These are phyloP conservation scores for Kwoniella newhampshirensis DNA, from an alignment of 768 basidiomycete genomes.

Conservation along the genomic window DNA sequence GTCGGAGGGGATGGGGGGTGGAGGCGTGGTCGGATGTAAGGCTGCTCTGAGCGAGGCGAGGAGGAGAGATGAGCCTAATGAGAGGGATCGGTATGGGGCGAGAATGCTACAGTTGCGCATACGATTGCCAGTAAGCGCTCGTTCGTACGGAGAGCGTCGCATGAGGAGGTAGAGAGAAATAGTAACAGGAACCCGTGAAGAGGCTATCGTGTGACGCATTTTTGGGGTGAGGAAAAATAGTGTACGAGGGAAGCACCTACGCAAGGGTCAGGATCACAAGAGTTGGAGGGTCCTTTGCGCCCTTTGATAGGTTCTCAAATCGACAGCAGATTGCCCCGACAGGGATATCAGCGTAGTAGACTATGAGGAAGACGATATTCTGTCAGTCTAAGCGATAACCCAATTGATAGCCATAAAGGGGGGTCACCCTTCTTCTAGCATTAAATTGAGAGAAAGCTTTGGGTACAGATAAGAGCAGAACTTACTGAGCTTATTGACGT, in stretches of 20 bases:
- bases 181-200: too few species aligned
- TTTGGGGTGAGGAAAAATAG: too few species aligned
- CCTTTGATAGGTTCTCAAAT: conserved; percentile 39
- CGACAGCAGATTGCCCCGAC: conserved; percentile 49
- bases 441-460: too few species aligned
- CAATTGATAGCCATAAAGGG: not conserved
- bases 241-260: conserved; percentile 24
- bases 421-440: too few species aligned
- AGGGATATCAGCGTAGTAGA: conserved; percentile 53
- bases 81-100: conserved; percentile 49
- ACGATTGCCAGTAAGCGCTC: too few species aligned
- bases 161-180: too few species aligned
- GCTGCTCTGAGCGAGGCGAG: conserved; percentile 32
- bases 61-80: conserved; percentile 46
- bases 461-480: not conserved
- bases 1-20: conserved; percentile 38
- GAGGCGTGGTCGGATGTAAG: conserved; percentile 40
- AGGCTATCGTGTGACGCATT: too few species aligned
- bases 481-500: conserved; percentile 52
- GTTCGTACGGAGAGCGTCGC: too few species aligned
- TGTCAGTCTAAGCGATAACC: not conserved
- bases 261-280: conserved; percentile 49
- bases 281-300: conserved; percentile 40
- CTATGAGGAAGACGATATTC: conserved; percentile 17
- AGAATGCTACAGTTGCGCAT: conserved; percentile 48